Evolutionary conservation across 1,139 yeast genomes (phyloP).

Genomic region (Trichomonascaceae sp.): DNA sequence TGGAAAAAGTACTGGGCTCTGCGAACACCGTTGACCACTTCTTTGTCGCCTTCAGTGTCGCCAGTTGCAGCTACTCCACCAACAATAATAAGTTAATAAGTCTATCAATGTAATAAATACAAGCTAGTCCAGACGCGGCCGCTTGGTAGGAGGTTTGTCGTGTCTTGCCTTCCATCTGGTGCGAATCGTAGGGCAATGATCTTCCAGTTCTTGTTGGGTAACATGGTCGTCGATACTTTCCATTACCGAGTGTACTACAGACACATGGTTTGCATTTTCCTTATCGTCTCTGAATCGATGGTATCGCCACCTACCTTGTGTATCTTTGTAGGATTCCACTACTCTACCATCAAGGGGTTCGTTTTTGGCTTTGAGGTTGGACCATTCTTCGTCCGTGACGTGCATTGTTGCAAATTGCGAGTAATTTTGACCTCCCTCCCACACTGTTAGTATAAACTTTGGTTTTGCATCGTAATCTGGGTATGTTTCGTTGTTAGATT

Average conservation of each 20-base stretch:
- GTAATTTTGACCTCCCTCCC: slow-evolving; percentile 68
- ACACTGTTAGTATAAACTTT: slow-evolving; percentile 46
- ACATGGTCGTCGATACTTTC: slow-evolving; percentile 83
- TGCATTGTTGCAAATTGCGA: slow-evolving; percentile 52
- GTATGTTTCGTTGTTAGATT: slow-evolving; percentile 28
- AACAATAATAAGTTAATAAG: too few relatives aligned
- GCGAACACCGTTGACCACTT: too few relatives aligned
- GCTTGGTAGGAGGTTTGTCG: too few relatives aligned
- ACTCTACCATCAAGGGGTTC: slow-evolving; percentile 89
- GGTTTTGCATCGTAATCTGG: slow-evolving; percentile 78
- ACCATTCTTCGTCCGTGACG: slow-evolving; percentile 71
- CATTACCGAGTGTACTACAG: slow-evolving; percentile 69
- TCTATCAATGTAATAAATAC: too few relatives aligned
- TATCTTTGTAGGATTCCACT: slow-evolving; percentile 63
- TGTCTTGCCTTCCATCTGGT: slow-evolving; percentile 39
- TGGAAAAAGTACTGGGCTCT: too few relatives aligned
- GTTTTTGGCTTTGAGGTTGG: slow-evolving; percentile 45
- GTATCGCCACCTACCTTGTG: slow-evolving; percentile 63
- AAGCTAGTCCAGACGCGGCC: too few relatives aligned
- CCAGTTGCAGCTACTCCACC: too few relatives aligned
- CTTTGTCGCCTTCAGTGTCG: too few relatives aligned
- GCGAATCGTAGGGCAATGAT: slow-evolving; percentile 33
- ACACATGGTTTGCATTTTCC: slow-evolving; percentile 68
- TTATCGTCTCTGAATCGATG: slow-evolving; percentile 90
- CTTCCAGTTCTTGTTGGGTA: slow-evolving; percentile 56